A percentile compares a stretch with the other conserved stretches of the same genome.
Evolutionary conservation across 1,139 yeast genomes (phyloP).

Genomic region (Debaryomyces singareniensis): DNA sequence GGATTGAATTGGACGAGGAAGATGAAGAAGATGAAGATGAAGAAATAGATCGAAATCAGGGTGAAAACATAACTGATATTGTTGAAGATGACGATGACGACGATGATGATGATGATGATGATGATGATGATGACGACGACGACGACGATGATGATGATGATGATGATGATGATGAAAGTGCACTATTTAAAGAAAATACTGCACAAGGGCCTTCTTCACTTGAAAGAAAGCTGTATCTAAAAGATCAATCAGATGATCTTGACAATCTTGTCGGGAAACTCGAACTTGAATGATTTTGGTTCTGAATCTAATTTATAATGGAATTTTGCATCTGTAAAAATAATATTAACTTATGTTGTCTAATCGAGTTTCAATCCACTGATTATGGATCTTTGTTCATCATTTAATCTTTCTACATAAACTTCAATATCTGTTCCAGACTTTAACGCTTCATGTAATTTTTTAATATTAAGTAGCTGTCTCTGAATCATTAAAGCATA

Average conservation of each 20-base stretch:
- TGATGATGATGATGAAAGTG: constrained; percentile 40
- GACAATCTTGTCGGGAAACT: no score
- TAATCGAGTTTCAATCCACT: no score
- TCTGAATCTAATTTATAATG: no score
- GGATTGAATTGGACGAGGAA: constrained; percentile 29
- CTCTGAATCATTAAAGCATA: constrained; percentile 26
- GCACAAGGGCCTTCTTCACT: no score
- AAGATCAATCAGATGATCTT: no score
- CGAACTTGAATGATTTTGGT: no score
- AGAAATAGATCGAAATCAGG: constrained; percentile 23
- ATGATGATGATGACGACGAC: constrained; percentile 22
- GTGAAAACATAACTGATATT: no score
- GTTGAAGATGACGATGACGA: constrained; percentile 27
- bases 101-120: constrained; percentile 20
- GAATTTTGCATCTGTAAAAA: no score
- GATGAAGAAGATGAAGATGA: constrained; percentile 24
- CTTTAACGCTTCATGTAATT: constrained; percentile 3
- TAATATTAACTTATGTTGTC: no score
- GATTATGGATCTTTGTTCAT: constrained; percentile 6
- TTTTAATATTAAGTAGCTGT: constrained; percentile 14
- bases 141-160: constrained; percentile 43
- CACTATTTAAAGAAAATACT: no score
- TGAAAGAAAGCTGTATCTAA: no score
- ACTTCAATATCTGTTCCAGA: constrained; percentile 7
- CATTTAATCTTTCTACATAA: constrained; percentile 8